Conservation (phyloP, 2,329 filamentous ascomycete species). For the Aspergillus clavatus region DNA sequence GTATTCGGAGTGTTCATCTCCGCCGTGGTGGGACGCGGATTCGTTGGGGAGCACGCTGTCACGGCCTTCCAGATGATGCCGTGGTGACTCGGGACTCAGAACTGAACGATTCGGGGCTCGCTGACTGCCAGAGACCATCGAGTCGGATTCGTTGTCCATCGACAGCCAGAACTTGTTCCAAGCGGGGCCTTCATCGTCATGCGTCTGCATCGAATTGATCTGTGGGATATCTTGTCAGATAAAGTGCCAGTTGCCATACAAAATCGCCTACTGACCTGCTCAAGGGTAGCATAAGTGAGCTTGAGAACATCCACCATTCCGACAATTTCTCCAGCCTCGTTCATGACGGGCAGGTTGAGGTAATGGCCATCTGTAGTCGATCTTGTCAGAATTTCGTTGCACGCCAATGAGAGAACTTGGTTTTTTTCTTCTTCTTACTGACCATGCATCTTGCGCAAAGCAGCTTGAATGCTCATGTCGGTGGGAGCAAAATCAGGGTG, state of each 20-base stretch:
- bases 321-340: slow-evolving; percentile 92
- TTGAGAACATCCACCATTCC: slow-evolving; percentile 99
- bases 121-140: slow-evolving; percentile 85
- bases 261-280: slow-evolving; percentile 61
- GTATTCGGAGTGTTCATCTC: slow-evolving; percentile 69
- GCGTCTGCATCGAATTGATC: slow-evolving; percentile 85
- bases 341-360: slow-evolving; percentile 97
- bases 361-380: slow-evolving; percentile 78
- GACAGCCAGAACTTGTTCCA: slow-evolving; percentile 99
- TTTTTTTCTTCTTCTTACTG: too few species aligned
- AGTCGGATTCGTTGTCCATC: slow-evolving; percentile 90
- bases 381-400: background rate
- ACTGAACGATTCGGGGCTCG: slow-evolving; percentile 69
- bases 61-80: slow-evolving; percentile 60
- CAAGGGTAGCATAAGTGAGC: slow-evolving; percentile 93
- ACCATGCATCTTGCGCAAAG: slow-evolving; percentile 98
- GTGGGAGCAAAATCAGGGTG: slow-evolving; percentile 97
- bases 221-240: slow-evolving; percentile 28
- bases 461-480: slow-evolving; percentile 98
- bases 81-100: slow-evolving; percentile 71
- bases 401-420: background rate
- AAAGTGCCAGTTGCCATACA: background rate
- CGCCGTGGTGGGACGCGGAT: slow-evolving; percentile 89
- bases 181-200: slow-evolving; percentile 86
- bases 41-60: slow-evolving; percentile 90